phyloP scores from a whole-genome alignment of 1,139 yeast genomes.

The Torulaspora globosa region DNA sequence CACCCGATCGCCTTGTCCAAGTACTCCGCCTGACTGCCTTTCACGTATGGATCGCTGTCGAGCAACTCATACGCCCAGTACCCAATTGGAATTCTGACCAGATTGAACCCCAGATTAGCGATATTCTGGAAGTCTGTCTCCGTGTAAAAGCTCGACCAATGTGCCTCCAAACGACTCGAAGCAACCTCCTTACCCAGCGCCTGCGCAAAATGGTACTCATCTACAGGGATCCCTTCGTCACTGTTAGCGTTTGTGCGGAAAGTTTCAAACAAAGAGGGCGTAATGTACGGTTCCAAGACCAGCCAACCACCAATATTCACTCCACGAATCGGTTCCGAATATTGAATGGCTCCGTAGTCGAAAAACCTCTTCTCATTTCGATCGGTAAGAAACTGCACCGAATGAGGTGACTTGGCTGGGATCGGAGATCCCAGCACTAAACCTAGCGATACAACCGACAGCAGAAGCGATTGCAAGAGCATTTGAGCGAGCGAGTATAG shows the following conservation, averaged over 20 bases:
- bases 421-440: slow-evolving; percentile 19
- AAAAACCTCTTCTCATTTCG: slow-evolving; percentile 26
- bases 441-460: slow-evolving; percentile 4
- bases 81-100: slow-evolving; percentile 88
- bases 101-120: slow-evolving; percentile 64
- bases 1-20: slow-evolving; percentile 73
- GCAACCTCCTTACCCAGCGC: slow-evolving; percentile 62
- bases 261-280: slow-evolving; percentile 71
- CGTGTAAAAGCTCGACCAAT: slow-evolving; percentile 78
- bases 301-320: slow-evolving; percentile 94
- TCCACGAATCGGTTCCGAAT: slow-evolving; percentile 50
- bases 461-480: slow-evolving; percentile 6
- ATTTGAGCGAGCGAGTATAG: slow-evolving; percentile 1
- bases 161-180: slow-evolving; percentile 48
- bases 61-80: slow-evolving; percentile 84
- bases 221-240: slow-evolving; percentile 59
- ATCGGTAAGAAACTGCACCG: slow-evolving; percentile 24
- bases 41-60: slow-evolving; percentile 77
- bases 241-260: slow-evolving; percentile 30
- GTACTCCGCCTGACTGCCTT: slow-evolving; percentile 75
- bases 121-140: slow-evolving; percentile 68
- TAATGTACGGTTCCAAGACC: slow-evolving; percentile 80
- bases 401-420: slow-evolving; percentile 20
- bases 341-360: slow-evolving; percentile 23
- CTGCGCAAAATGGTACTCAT: slow-evolving; percentile 72